These are phyloP conservation scores for Phialemoniopsis sp. DNA, from an alignment of 2,329 filamentous ascomycete species.

Conservation along the genomic window DNA sequence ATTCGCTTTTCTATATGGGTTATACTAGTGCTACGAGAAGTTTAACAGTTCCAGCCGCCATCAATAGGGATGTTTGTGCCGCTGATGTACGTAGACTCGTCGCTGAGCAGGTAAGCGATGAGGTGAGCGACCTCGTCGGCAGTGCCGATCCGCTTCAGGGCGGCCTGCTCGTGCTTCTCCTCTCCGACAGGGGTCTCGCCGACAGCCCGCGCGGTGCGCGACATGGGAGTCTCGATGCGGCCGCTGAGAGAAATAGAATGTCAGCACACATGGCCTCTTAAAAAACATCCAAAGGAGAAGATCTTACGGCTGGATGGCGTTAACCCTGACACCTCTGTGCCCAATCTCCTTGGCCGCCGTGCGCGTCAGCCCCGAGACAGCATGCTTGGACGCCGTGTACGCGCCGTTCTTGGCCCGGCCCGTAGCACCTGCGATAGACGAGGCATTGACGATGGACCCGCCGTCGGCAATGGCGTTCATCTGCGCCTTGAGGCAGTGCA, in stretches of 20 bases:
- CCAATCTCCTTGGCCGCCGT: constrained; percentile 19
- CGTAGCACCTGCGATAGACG: constrained; percentile 27
- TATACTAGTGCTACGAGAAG: no score
- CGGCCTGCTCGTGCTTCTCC: constrained; percentile 3
- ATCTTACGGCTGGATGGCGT: constrained; percentile 7
- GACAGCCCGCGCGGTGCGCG: constrained; percentile 1
- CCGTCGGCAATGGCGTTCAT: constrained; percentile 7
- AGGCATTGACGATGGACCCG: constrained; percentile 11
- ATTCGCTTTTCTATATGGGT: no score
- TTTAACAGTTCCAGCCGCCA: constrained; percentile 9
- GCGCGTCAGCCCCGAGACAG: constrained; percentile 18
- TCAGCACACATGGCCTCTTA: background rate
- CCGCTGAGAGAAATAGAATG: constrained; percentile 12
- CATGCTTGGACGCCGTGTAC: constrained; percentile 26
- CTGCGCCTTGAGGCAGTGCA: constrained; percentile 3
- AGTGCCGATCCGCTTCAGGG: constrained; percentile 6
- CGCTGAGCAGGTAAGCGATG: constrained; percentile 10
- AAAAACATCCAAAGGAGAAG: background rate
- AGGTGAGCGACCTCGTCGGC: constrained; percentile 9
- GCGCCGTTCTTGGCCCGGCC: constrained; percentile 27
- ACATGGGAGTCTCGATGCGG: constrained; percentile 22
- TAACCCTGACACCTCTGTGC: constrained; percentile 7
- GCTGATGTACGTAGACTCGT: constrained; percentile 12
- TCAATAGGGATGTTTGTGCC: constrained; percentile 10
- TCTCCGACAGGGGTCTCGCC: background rate